Percentiles rank a stretch among this genome's conserved stretches.
phyloP scores from a whole-genome alignment of 176 grass and related monocot genomes.

The Stipa capillata region DNA sequence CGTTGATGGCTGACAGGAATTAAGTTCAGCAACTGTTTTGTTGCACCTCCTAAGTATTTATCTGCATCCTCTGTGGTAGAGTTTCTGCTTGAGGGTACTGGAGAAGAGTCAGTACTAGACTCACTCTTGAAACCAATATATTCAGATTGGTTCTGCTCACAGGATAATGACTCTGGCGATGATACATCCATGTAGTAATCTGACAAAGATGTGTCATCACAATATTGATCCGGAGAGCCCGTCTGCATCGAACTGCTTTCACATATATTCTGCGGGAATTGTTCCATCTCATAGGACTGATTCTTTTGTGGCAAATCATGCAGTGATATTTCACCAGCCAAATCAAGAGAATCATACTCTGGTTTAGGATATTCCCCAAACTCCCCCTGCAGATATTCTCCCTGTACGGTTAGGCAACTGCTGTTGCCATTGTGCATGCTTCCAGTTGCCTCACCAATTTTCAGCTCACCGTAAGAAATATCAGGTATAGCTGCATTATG shows the following conservation, averaged over 20 bases:
- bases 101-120: slow-evolving; percentile 95
- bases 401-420: slow-evolving; percentile 39
- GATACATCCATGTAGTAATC: slow-evolving; percentile 39
- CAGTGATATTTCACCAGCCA: slow-evolving; percentile 10
- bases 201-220: slow-evolving; percentile 51
- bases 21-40: slow-evolving; percentile 42
- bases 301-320: slow-evolving; percentile 31
- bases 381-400: slow-evolving; percentile 18
- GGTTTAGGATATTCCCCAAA: slow-evolving; percentile 13
- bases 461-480: slow-evolving; percentile 21
- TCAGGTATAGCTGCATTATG: slow-evolving; percentile 21
- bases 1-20: slow-evolving; percentile 23
- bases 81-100: slow-evolving; percentile 78
- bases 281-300: slow-evolving; percentile 31
- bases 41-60: slow-evolving; percentile 31
- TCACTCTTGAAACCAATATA: slow-evolving; percentile 54
- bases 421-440: slow-evolving; percentile 37
- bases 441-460: slow-evolving; percentile 28
- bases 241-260: slow-evolving; percentile 34
- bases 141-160: slow-evolving; percentile 43
- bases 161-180: slow-evolving; percentile 22
- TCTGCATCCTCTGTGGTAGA: slow-evolving; percentile 52
- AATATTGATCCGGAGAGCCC: slow-evolving; percentile 29
- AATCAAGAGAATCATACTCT: slow-evolving; percentile 26
- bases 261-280: slow-evolving; percentile 21